Base-by-base conservation (phyloP, 495 filamentous ascomycete species). In the Trichoderma asperelloides region DNA sequence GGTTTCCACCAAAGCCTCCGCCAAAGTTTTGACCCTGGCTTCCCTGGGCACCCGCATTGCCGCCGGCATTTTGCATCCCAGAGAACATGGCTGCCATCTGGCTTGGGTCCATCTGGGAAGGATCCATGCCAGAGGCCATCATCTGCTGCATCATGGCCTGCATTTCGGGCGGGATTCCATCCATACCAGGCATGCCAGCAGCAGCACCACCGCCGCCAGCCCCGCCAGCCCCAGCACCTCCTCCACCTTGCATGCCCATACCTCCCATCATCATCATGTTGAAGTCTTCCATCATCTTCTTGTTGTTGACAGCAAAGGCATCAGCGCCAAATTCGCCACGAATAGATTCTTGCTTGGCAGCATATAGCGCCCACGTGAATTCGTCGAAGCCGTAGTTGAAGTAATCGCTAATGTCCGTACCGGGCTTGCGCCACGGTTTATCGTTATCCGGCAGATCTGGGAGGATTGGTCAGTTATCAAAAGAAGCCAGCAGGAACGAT, bases 371-470 rank as follows among this genome's bases (percentile, higher is more conserved):
- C 95, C 95, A 98, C 18, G 96, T 97, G 75, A 98, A 98, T 77
- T 98, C 95, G 79, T 98, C 95, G 69, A 98, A 98, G 43, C 96
- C 96, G 80, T 98, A 98, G 79, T 98, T 98, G 84, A 98, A 98
- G 77, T 95, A 98, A 76, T 98, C 95, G 30, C 89, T 92, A 51
- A 96, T 84, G 75, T 98, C 95, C 57, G 94, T 89, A n/a, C 95
- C 95, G 11, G 95, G 95, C 68, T 92, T 88, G 33, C 95, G 88
- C 95, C 95, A 98, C 40, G 94, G 95, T 78, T 97, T 97, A 71
- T 92, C 90, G 70, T 91, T 88, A 49, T 89, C 87, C 9, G 89
- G 84, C 43, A 96, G 87, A 76, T 96, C 92, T 81, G 71, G 39
- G 18, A 8, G 28, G 1, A 3, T 40, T 16, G 4, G 69, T 75